Evolutionary conservation across 179 eudicot genomes (phyloP), one percentile per base, ranked within the genome.

Genomic region (Patellifolia procumbens): DNA sequence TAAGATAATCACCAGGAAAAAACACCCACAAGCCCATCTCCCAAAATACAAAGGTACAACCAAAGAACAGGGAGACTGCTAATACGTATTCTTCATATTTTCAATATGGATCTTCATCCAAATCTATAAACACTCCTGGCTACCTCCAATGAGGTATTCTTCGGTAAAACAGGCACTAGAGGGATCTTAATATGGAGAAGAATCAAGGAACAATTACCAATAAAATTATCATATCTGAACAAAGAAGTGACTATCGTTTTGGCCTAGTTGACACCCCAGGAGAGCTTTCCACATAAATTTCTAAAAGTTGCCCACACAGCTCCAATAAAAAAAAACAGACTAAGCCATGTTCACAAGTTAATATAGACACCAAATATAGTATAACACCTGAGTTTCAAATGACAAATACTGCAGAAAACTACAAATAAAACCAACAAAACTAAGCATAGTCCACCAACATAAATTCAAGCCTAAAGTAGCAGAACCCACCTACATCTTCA

Each of bases 231-330:
- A 68, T 52, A 67, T 3, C 32, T 12, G 1, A 22, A 24, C 16
- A 62, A 5, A 39, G 43, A 62, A 4, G 16, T 32, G 16, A 28
- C 24, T 67, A 43, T 24, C 26, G 13, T 43, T 4, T 52, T 29
- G 17, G 29, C 70, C 63, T 9, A 4, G 24, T 28, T 39, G 43
- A 39, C 58, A 48, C 34, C 31, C n/a, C 39, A 5, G 29, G 39
- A 68, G 7, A 43, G 28, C 6, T 43, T 26, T 68, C 48, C 34
- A 59, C 22, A 68, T 37, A 22, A 63, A 48, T 19, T 68, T 48
- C 73, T 53, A 65, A 37, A 82, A n/a, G n/a, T 16, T 69, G 65
- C 17, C 31, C 11, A 10, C n/a, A 15, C 26, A 19, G 19, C 58
- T 53, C 68, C 52, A 17, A 75, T 28, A 5, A 53, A 37, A 7